phyloP scores from a whole-genome alignment of 345 rosid species.

The Arabidopsis thaliana region DNA sequence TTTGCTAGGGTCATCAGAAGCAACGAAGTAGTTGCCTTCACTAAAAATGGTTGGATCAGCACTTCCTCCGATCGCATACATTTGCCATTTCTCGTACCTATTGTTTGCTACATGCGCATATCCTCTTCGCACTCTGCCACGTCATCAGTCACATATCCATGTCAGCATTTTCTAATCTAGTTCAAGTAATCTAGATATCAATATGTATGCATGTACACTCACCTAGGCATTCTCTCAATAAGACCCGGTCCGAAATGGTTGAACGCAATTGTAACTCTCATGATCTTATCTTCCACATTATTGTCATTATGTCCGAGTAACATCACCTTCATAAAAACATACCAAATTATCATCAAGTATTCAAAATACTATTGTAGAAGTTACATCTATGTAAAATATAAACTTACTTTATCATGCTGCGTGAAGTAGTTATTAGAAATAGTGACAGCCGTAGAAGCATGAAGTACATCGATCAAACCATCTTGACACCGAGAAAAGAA shows the following conservation, averaged over 20 bases:
- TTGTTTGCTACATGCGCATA: slow-evolving; percentile 94
- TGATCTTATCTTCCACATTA: slow-evolving; percentile 66
- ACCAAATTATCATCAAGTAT: neutral
- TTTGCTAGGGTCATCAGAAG: slow-evolving; percentile 53
- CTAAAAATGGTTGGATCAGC: slow-evolving; percentile 91
- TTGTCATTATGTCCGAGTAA: slow-evolving; percentile 78
- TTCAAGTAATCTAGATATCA: neutral
- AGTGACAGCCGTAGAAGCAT: slow-evolving; percentile 86
- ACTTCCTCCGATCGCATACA: slow-evolving; percentile 97
- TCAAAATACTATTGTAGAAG: neutral
- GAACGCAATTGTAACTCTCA: slow-evolving; percentile 85
- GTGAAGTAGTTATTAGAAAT: slow-evolving; percentile 83
- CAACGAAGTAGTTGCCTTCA: slow-evolving; percentile 87
- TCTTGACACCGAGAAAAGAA: slow-evolving; percentile 65
- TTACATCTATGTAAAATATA: neutral
- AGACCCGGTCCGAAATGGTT: slow-evolving; percentile 85
- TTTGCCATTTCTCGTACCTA: slow-evolving; percentile 81
- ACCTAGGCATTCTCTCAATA: slow-evolving; percentile 96
- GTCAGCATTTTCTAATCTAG: slow-evolving; percentile 12
- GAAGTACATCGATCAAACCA: slow-evolving; percentile 86
- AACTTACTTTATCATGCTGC: slow-evolving; percentile 78
- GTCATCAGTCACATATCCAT: slow-evolving; percentile 12
- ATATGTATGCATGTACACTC: slow-evolving; percentile 3
- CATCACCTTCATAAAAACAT: slow-evolving; percentile 60
- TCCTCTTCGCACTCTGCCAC: slow-evolving; percentile 64